Evolutionary conservation across 208 protist genomes (phyloP).

Genomic region (Herpetomonas muscarum): DNA sequence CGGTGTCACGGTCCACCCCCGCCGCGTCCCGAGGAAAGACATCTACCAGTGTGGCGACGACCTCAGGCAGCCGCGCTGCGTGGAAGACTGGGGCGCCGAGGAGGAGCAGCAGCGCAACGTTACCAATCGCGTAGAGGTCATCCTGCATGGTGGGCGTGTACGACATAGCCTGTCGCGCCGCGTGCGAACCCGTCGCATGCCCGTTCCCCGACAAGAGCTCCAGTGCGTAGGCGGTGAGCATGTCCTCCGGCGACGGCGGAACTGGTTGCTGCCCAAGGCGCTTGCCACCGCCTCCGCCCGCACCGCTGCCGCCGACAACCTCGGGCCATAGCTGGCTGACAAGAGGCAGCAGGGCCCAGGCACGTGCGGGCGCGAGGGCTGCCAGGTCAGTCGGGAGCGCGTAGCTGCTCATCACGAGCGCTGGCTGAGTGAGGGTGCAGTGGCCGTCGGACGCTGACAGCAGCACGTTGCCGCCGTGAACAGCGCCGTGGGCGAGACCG

Average conservation of each 20-base stretch:
- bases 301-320: background rate
- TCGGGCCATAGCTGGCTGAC: conserved; percentile 12
- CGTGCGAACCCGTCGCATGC: background rate
- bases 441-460: conserved; percentile 68
- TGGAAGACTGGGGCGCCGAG: conserved; percentile 63
- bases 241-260: conserved; percentile 14
- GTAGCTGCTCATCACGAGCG: conserved; percentile 41
- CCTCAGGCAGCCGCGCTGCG: conserved; percentile 28
- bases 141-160: conserved; percentile 27
- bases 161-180: background rate
- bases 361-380: conserved; percentile 35
- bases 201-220: conserved; percentile 11
- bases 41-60: conserved; percentile 20
- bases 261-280: background rate
- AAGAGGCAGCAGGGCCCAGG: conserved; percentile 16
- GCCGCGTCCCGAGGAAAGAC: background rate
- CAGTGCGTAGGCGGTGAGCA: conserved; percentile 23
- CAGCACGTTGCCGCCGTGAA: conserved; percentile 77
- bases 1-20: background rate
- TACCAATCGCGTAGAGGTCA: conserved; percentile 79
- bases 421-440: conserved; percentile 45
- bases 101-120: conserved; percentile 41
- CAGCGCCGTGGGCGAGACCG: conserved; percentile 62
- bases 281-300: background rate
- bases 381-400: conserved; percentile 38